phyloP scores from a whole-genome alignment of 2,329 filamentous ascomycete species.

The Hyphodiscus sp. region DNA sequence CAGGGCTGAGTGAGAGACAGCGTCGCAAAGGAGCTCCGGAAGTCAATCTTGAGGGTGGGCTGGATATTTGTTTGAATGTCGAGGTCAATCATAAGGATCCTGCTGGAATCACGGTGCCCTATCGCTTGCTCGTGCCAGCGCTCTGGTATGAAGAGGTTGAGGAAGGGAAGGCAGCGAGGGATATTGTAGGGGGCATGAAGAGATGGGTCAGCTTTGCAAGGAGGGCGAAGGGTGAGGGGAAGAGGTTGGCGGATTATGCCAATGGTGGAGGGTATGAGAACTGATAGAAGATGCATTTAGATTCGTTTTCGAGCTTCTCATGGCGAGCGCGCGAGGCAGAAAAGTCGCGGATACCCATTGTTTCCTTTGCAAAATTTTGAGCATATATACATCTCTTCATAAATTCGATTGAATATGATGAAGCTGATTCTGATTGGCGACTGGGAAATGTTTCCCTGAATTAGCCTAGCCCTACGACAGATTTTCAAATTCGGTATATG shows the following conservation, averaged over 20 bases:
- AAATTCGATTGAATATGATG: not conserved
- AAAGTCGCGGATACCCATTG: not conserved
- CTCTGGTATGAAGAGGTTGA: conserved; percentile 46
- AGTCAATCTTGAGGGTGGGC: conserved; percentile 73
- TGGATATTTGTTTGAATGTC: conserved; percentile 84
- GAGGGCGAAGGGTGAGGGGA: conserved; percentile 4
- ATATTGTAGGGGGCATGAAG: conserved; percentile 10
- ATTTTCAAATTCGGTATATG: too few relatives aligned
- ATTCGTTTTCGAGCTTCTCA: not conserved
- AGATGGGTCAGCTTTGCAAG: conserved; percentile 16
- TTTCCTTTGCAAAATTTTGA: not conserved
- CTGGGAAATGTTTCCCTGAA: too few relatives aligned
- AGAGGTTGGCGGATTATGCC: not conserved
- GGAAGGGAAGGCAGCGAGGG: conserved; percentile 7
- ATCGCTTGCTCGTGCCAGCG: conserved; percentile 77
- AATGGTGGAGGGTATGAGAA: not conserved
- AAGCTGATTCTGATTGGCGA: too few relatives aligned
- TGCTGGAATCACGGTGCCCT: conserved; percentile 79
- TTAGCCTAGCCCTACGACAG: too few relatives aligned
- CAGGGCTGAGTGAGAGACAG: conserved; percentile 59
- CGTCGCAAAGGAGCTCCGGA: conserved; percentile 47
- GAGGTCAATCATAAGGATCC: conserved; percentile 84
- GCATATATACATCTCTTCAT: not conserved
- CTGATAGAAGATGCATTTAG: not conserved
- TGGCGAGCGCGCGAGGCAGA: not conserved